Evolutionary conservation across 371 early-diverging fungal species (phyloP).

Genomic region (Vairimorpha ceranae): DNA sequence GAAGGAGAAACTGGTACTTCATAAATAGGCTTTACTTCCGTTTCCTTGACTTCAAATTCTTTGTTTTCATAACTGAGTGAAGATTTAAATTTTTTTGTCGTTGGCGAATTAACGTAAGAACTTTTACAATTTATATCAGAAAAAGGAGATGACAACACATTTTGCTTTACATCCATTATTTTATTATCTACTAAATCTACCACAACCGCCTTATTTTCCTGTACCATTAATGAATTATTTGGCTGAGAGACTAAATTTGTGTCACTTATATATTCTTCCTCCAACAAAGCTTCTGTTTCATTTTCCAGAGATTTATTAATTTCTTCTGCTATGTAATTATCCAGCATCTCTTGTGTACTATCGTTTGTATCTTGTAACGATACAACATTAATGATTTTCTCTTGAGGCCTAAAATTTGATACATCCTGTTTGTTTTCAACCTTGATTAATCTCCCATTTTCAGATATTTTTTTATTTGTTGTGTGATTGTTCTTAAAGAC

Average conservation of each 20-base stretch:
- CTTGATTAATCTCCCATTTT: neutral
- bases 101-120: neutral
- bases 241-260: too few relatives aligned
- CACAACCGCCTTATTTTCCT: neutral
- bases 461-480: neutral
- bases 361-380: neutral
- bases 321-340: neutral
- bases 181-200: neutral
- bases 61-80: neutral
- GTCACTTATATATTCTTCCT: too few relatives aligned
- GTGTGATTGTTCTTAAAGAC: neutral
- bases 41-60: neutral
- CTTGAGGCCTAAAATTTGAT: neutral
- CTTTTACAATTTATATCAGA: neutral
- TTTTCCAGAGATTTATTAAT: neutral
- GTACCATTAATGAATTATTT: neutral
- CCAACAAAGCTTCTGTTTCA: neutral
- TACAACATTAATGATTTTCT: too few relatives aligned
- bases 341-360: neutral
- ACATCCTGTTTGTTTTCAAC: neutral
- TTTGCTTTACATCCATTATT: neutral
- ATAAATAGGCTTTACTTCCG: neutral
- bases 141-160: neutral
- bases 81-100: neutral
- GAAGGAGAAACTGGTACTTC: too few relatives aligned